Evolutionary conservation across 1,284 basidiomycete genomes (phyloP), one percentile per base, ranked within the genome.

Genomic region (Trichosporon faecale): DNA sequence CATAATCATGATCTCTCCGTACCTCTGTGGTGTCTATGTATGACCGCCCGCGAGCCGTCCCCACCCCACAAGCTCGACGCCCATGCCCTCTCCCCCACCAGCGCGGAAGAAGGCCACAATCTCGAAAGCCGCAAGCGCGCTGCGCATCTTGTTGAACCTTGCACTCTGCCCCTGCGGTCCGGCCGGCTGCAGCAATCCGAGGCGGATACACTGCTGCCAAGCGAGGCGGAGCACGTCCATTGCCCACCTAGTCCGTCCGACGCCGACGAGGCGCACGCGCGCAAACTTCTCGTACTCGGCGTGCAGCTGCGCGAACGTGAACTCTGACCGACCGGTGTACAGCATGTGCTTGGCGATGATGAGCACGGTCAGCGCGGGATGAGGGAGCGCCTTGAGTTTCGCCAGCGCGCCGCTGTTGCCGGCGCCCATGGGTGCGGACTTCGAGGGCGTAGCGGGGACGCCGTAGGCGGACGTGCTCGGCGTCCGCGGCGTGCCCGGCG

Each of bases 321-420:
- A 85, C 65, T 84, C 76, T 90, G 94, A 82, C 84, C 86, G 64
- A 86, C 92, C 79, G 87, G 90, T 80, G 82, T 94, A 77, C 84
- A 89, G 70, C 88, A 94, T 76, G 88, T 93, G 72, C 86, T 95
- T 76, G 88, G 89, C 66, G 31, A 84, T 79, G 68, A 84, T 81
- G 35, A 84, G 74, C 3, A 84, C 73, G 9, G 79, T 78, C 25
- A 83, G 70, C 9, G 78, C 75, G 0, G 83, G 83, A n/a, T 83
- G 80, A 1, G 82, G 77, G 2, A 84, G 75, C 33, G 79, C 79
- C 33, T 65, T 67, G 9, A 74, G 71, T 29, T 74, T 74, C 33
- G 68, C 63, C 12, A 66, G 57, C 16, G 57, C 57, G 14, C 27
- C 57, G 6, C 2, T 18, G 4, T 4, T 7, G 52, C 35, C 64